Evolutionary conservation across 176 grass and related monocot genomes (phyloP).

Genomic region (Oryza glumipatula): DNA sequence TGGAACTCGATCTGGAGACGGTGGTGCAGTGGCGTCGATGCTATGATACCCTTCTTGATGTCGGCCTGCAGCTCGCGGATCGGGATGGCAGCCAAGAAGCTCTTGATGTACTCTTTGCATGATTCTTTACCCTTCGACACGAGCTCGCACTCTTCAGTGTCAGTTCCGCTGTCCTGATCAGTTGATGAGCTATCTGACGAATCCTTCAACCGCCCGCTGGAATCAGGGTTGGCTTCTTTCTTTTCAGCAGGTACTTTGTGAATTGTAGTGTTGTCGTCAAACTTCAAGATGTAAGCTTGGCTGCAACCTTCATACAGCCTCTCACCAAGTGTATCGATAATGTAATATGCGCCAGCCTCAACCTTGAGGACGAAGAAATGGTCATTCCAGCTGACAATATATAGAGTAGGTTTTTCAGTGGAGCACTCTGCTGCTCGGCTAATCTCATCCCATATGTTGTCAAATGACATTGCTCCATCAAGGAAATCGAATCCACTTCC

Average conservation of each 20-base stretch:
- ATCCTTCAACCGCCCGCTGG: constrained; percentile 19
- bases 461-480: constrained; percentile 87
- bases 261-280: constrained; percentile 78
- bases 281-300: constrained; percentile 89
- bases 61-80: constrained; percentile 86
- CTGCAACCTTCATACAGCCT: constrained; percentile 89
- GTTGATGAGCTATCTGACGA: constrained; percentile 26
- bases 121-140: constrained; percentile 75
- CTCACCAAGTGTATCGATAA: constrained; percentile 92
- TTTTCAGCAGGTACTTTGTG: constrained; percentile 50
- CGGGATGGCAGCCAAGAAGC: constrained; percentile 91
- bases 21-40: constrained; percentile 67
- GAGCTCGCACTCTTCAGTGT: constrained; percentile 42
- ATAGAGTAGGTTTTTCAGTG: constrained; percentile 55
- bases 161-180: constrained; percentile 43
- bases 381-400: constrained; percentile 98
- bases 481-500: constrained; percentile 76
- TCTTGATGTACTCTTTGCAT: constrained; percentile 96
- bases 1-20: constrained; percentile 98
- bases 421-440: constrained; percentile 48
- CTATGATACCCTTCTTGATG: constrained; percentile 85
- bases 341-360: constrained; percentile 69
- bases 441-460: constrained; percentile 95
- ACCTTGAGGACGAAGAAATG: constrained; percentile 93
- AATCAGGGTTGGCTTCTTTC: constrained; percentile 44